Percentiles rank a stretch among this genome's conserved stretches.
phyloP scores from a whole-genome alignment of 768 basidiomycete genomes.

The Naganishia randhawae region DNA sequence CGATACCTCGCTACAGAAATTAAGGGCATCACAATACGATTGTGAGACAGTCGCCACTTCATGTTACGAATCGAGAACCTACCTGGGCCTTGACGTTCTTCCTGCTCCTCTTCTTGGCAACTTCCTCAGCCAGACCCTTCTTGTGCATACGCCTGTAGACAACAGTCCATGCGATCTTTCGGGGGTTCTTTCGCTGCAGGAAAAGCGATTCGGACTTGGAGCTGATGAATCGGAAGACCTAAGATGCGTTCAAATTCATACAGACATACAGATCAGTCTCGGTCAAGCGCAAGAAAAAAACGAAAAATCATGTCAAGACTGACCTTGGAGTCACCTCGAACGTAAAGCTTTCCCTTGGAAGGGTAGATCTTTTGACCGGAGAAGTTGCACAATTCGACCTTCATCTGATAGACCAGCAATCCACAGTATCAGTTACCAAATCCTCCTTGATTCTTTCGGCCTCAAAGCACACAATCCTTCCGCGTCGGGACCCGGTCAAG shows the following conservation, averaged over 20 bases:
- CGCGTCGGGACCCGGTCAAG: not conserved
- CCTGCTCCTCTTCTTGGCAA: conserved; percentile 96
- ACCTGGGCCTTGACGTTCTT: conserved; percentile 81
- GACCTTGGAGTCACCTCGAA: conserved; percentile 93
- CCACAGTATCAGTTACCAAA: not conserved
- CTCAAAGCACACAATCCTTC: not conserved
- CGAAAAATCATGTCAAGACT: conserved; percentile 40
- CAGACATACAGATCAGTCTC: too few relatives aligned
- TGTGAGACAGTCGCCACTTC: not conserved
- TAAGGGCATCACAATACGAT: not conserved
- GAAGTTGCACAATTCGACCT: conserved; percentile 98
- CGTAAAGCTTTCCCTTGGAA: conserved; percentile 90
- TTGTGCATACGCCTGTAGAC: conserved; percentile 76
- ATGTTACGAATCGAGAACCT: conserved; percentile 24
- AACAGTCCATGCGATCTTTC: conserved; percentile 96
- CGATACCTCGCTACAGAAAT: conserved; percentile 78
- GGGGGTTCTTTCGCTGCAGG: conserved; percentile 98
- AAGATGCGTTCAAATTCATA: too few relatives aligned
- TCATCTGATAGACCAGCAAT: conserved; percentile 51
- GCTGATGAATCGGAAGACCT: conserved; percentile 92
- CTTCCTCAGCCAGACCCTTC: conserved; percentile 99
- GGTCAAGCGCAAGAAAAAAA: too few relatives aligned
- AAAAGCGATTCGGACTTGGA: conserved; percentile 96
- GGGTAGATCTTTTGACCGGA: conserved; percentile 98
- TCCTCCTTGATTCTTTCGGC: not conserved